These are phyloP conservation scores for Neonectria ditissima DNA, from an alignment of 2,329 filamentous ascomycete genomes.

Conservation along the genomic window DNA sequence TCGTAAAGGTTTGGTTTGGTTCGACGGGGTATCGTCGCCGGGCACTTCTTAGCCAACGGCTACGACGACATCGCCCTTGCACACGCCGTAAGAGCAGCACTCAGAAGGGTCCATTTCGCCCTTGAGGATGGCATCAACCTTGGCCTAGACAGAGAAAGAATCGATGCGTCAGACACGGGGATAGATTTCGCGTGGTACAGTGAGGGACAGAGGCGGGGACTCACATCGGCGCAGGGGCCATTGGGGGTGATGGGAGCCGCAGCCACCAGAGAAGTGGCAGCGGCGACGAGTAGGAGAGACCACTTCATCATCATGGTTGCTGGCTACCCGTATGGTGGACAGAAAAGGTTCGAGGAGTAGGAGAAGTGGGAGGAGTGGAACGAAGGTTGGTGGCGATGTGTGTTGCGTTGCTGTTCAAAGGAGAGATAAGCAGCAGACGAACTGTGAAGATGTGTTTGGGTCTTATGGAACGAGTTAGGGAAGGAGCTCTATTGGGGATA, in stretches of 20 bases:
- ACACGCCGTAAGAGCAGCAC: slow-evolving; percentile 67
- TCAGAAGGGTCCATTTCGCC: slow-evolving; percentile 60
- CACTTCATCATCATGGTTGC: slow-evolving; percentile 37
- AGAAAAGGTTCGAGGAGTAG: neutral
- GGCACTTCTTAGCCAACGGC: slow-evolving; percentile 53
- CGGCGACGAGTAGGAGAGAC: slow-evolving; percentile 33
- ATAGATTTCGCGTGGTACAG: neutral
- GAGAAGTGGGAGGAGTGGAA: neutral
- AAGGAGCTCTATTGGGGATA: neutral
- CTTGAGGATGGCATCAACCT: slow-evolving; percentile 59
- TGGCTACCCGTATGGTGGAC: neutral
- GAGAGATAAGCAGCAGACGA: slow-evolving; percentile 16
- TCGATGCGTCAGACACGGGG: slow-evolving; percentile 25
- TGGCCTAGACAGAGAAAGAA: slow-evolving; percentile 43
- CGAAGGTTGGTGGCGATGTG: neutral
- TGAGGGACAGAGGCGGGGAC: slow-evolving; percentile 12
- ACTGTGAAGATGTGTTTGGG: slow-evolving; percentile 1
- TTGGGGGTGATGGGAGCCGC: slow-evolving; percentile 48
- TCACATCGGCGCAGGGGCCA: slow-evolving; percentile 52
- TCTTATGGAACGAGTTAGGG: neutral
- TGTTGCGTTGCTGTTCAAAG: slow-evolving; percentile 10
- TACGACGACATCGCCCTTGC: slow-evolving; percentile 63
- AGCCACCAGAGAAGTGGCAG: slow-evolving; percentile 33
- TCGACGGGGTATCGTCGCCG: slow-evolving; percentile 5
- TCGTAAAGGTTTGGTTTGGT: slow-evolving; percentile 33